These are phyloP conservation scores for Corynespora cassiicola DNA, from an alignment of 2,329 filamentous ascomycete species.

Conservation along the genomic window DNA sequence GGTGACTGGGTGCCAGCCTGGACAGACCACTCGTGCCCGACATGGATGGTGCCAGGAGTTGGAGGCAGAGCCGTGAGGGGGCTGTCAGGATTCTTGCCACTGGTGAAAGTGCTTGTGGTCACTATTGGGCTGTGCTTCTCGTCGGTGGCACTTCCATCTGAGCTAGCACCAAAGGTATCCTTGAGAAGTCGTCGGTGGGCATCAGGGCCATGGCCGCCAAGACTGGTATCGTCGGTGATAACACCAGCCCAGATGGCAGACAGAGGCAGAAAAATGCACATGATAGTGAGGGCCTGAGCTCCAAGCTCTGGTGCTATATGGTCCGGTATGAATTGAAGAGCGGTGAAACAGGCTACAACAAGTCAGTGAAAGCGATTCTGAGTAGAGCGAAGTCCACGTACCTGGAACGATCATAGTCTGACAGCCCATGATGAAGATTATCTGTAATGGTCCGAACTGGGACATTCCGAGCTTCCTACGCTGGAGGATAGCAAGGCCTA, in stretches of 20 bases:
- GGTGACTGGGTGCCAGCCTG: no score
- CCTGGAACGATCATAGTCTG: constrained; percentile 71
- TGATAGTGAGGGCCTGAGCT: constrained; percentile 62
- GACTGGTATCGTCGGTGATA: constrained; percentile 25
- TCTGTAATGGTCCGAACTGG: constrained; percentile 69
- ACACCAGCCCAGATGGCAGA: constrained; percentile 69
- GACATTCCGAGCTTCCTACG: constrained; percentile 64
- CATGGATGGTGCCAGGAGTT: constrained; percentile 27
- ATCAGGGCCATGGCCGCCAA: constrained; percentile 26
- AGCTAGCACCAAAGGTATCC: constrained; percentile 11
- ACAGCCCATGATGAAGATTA: constrained; percentile 71
- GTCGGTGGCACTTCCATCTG: constrained; percentile 13
- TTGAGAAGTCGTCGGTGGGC: constrained; percentile 34
- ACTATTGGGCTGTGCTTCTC: constrained; percentile 28
- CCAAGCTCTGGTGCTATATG: constrained; percentile 63
- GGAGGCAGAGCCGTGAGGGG: no score
- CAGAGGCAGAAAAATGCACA: constrained; percentile 69
- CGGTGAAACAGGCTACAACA: constrained; percentile 63
- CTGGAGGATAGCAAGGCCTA: constrained; percentile 63
- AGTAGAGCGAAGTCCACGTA: constrained; percentile 31
- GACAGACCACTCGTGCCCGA: constrained; percentile 30
- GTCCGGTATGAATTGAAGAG: constrained; percentile 60
- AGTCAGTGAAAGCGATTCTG: constrained; percentile 24
- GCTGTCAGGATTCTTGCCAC: constrained; percentile 22
- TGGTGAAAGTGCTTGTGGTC: constrained; percentile 19